These are phyloP conservation scores for Verticillium nonalfalfae DNA, from an alignment of 2,329 filamentous ascomycete genomes.

Conservation along the genomic window DNA sequence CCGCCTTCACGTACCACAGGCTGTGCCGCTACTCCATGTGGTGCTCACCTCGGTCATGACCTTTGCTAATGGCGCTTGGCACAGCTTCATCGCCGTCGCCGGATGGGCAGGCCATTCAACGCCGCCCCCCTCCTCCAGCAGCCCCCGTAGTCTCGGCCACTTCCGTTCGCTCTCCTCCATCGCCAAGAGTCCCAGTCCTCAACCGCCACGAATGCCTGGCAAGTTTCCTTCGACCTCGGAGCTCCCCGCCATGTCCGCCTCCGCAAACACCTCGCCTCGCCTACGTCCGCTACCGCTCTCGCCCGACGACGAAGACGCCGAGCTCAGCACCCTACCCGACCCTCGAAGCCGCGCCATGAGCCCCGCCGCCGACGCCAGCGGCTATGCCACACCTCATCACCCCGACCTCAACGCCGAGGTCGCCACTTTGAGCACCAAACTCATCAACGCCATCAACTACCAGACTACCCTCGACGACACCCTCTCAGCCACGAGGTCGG, in stretches of 20 bases:
- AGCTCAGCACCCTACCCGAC: constrained; percentile 65
- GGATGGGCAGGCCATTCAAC: constrained; percentile 42
- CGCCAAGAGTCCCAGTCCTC: constrained; percentile 29
- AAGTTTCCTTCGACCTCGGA: constrained; percentile 29
- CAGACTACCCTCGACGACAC: constrained; percentile 89
- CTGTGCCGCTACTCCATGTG: not conserved
- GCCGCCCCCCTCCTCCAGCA: constrained; percentile 16
- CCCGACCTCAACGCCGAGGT: constrained; percentile 66
- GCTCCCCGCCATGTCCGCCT: constrained; percentile 30
- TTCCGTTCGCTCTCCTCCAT: constrained; percentile 48
- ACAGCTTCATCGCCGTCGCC: constrained; percentile 47
- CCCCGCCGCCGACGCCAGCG: constrained; percentile 31
- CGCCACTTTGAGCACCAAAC: constrained; percentile 84
- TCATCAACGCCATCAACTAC: constrained; percentile 96
- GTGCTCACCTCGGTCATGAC: constrained; percentile 1
- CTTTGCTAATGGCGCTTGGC: constrained; percentile 8
- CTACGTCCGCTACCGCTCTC: constrained; percentile 28
- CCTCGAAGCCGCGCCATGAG: constrained; percentile 49
- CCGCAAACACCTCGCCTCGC: constrained; percentile 22
- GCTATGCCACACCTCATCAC: constrained; percentile 31
- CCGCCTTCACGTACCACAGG: too few species aligned
- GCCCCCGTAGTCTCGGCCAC: constrained; percentile 35
- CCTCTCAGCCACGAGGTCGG: constrained; percentile 73
- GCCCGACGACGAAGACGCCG: constrained; percentile 45
- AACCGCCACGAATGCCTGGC: constrained; percentile 26